These are phyloP conservation scores for Ocimum tenuiflorum DNA, from an alignment of 257 asterid genomes.

Conservation along the genomic window DNA sequence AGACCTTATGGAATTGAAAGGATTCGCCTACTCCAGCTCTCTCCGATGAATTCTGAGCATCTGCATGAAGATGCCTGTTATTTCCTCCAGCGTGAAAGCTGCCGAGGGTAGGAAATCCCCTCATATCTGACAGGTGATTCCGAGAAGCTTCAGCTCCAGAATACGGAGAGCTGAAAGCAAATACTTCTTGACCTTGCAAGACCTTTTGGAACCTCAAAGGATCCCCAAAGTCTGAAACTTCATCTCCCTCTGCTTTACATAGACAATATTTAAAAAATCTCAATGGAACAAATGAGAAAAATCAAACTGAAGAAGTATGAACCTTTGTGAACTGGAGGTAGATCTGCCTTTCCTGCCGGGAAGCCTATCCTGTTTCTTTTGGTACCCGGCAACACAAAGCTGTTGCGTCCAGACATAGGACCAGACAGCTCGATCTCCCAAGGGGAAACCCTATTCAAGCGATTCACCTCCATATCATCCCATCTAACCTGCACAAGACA, in stretches of 20 bases:
- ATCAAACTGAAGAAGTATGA: background rate
- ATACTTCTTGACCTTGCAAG: slow-evolving; percentile 99
- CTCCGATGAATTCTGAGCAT: slow-evolving; percentile 29
- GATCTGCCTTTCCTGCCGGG: slow-evolving; percentile 51
- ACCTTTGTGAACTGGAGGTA: slow-evolving; percentile 55
- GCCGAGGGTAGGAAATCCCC: slow-evolving; percentile 37
- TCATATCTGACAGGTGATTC: slow-evolving; percentile 38
- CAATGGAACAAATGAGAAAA: background rate
- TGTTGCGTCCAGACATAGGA: slow-evolving; percentile 50
- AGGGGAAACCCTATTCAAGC: slow-evolving; percentile 84
- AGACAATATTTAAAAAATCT: background rate
- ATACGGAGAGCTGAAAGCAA: slow-evolving; percentile 42
- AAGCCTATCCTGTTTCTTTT: slow-evolving; percentile 70
- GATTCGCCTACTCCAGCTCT: slow-evolving; percentile 39
- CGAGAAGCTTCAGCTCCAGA: slow-evolving; percentile 38
- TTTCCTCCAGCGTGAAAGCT: slow-evolving; percentile 26
- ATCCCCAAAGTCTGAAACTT: slow-evolving; percentile 66
- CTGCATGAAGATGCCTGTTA: slow-evolving; percentile 32
- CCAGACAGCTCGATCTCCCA: slow-evolving; percentile 93
- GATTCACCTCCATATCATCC: slow-evolving; percentile 78
- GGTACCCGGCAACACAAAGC: slow-evolving; percentile 51
- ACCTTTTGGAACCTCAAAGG: slow-evolving; percentile 86
- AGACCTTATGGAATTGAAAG: slow-evolving; percentile 76
- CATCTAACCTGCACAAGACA: slow-evolving; percentile 66
- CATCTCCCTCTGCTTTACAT: slow-evolving; percentile 49